Evolutionary conservation across 768 basidiomycete species (phyloP).

Genomic region (Sutorius australiensis): DNA sequence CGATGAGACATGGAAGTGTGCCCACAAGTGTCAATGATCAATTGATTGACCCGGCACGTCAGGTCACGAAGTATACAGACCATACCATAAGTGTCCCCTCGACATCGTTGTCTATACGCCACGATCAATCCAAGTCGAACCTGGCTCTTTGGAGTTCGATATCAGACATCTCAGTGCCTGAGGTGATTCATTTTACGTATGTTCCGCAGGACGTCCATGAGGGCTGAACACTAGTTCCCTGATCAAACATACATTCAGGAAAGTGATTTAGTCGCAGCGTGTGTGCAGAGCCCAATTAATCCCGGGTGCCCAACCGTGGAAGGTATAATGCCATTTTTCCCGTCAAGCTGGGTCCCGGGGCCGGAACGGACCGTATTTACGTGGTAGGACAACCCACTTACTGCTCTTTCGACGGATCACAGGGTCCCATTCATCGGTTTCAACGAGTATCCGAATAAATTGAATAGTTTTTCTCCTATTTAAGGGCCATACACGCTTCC

Average conservation of each 20-base stretch:
- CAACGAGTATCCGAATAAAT: too few relatives aligned
- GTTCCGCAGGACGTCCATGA: not conserved
- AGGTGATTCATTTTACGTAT: not conserved
- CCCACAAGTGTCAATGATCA: too few relatives aligned
- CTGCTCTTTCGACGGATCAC: too few relatives aligned
- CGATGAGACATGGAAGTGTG: not conserved
- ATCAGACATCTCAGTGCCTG: not conserved
- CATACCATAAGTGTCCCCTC: too few relatives aligned
- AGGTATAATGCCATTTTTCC: too few relatives aligned
- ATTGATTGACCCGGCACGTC: not conserved
- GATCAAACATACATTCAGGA: not conserved
- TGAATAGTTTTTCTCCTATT: too few relatives aligned
- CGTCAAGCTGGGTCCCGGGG: not conserved
- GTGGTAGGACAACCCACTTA: too few relatives aligned
- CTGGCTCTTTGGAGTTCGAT: not conserved
- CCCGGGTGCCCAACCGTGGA: too few relatives aligned
- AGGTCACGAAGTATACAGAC: not conserved
- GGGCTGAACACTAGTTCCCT: not conserved
- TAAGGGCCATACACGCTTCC: not conserved
- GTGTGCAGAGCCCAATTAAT: not conserved
- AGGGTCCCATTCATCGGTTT: too few relatives aligned
- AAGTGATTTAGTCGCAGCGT: not conserved
- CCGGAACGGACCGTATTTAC: not conserved
- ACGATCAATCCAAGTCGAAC: too few relatives aligned
- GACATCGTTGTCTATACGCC: too few relatives aligned